Evolutionary conservation across 148 eudicot species (phyloP), one percentile per base, ranked within the genome.

Genomic region (Nepenthes mirabilis): DNA sequence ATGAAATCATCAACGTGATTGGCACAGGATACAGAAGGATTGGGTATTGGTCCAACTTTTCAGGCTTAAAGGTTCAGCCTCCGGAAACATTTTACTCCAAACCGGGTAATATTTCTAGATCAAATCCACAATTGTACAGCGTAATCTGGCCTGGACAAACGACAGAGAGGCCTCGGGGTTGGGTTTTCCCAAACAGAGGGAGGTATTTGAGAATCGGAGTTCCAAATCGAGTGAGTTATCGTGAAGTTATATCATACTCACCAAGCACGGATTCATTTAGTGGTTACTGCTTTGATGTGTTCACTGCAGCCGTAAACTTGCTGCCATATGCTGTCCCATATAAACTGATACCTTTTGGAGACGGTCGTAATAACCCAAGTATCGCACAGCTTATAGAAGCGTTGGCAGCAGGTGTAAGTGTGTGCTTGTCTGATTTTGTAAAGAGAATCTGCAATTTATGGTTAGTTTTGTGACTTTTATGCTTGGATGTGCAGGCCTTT

Each of bases 211-310:
- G 68, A 63, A 76, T 86, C 57, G 97, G 87, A 47, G 83, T 89
- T 33, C 97, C 97, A 23, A 34, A 75, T 52, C 75, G 94, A 33
- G 78, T 77, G 12, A 75, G 79, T 72, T 90, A 72, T 56, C 68
- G 34, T 35, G 90, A 74, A 53, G 76, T 90, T 54, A 60, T 82
- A 55, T 65, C 80, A 33, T 40, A 67, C 68, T 74, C 78, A 37
- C 64, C 58, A 9, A 65, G 72, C 35, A 64, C 78, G 14, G 72
- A 69, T n/a, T 56, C 68, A 66, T 74, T 82, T 57, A 60, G 66
- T 14, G 97, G 97, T 32, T 90, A 81, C 62, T 78, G 86, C 67
- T 77, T 87, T 12, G 97, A 90, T 43, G 86, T 90, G 49, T 90
- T 90, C 66, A 63, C 64, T 37, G 75, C 84, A 58, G 91, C 97